Evolutionary conservation across 495 filamentous ascomycete genomes (phyloP).

Genomic region (Penicillium taxi): DNA sequence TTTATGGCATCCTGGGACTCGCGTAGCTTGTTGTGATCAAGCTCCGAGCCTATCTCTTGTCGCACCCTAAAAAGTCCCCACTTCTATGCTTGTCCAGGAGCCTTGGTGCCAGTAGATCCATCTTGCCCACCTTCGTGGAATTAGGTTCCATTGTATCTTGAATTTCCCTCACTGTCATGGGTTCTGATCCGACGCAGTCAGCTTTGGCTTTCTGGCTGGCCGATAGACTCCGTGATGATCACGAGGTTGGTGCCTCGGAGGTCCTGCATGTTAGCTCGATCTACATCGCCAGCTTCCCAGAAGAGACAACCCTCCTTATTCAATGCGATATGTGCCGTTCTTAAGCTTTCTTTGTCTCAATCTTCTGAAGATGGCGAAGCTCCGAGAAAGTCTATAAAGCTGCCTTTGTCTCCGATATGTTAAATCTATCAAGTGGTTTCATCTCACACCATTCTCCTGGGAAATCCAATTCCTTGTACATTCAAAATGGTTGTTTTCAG

Average conservation of each 20-base stretch:
- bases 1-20: too few species aligned
- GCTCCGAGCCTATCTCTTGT: not conserved
- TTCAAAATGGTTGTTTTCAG: constrained; percentile 39
- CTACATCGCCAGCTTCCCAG: constrained; percentile 15
- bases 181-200: constrained; percentile 9
- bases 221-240: constrained; percentile 22
- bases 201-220: constrained; percentile 15
- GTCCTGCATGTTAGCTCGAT: constrained; percentile 15
- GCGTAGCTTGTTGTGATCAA: constrained; percentile 14
- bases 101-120: constrained; percentile 12
- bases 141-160: constrained; percentile 5
- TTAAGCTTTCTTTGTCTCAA: constrained; percentile 2
- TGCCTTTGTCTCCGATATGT: constrained; percentile 8
- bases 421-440: constrained; percentile 5
- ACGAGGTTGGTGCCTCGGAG: constrained; percentile 8
- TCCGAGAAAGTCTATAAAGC: constrained; percentile 20
- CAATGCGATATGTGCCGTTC: constrained; percentile 6
- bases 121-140: constrained; percentile 4
- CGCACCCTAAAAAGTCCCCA: constrained; percentile 7
- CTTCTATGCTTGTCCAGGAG: not conserved
- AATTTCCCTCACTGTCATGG: constrained; percentile 1
- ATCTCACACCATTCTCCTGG: constrained; percentile 9
- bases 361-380: not conserved
- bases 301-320: constrained; percentile 18
- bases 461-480: constrained; percentile 10